phyloP scores from a whole-genome alignment of 768 basidiomycete genomes.

The Calvatia gigantea region DNA sequence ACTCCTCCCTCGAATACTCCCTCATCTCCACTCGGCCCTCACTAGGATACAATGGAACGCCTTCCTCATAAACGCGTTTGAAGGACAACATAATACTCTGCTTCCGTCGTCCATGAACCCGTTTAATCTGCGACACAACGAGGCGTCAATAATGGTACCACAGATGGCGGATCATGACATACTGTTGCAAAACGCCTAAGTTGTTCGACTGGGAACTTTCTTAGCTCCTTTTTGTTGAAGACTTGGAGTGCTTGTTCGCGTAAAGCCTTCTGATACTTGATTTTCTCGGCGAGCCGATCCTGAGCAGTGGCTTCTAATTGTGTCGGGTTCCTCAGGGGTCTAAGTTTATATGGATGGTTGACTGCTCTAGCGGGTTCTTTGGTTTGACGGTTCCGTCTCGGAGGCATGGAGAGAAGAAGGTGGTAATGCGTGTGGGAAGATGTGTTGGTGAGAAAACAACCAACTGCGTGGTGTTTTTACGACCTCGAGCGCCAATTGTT shows the following conservation, averaged over 20 bases:
- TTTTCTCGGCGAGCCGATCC: slow-evolving; percentile 3
- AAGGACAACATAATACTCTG: slow-evolving; percentile 9
- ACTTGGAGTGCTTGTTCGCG: slow-evolving; percentile 6
- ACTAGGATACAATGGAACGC: slow-evolving; percentile 5
- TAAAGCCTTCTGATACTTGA: slow-evolving; percentile 6
- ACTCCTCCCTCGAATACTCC: slow-evolving; percentile 6
- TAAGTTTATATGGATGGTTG: slow-evolving; percentile 7
- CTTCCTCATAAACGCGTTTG: slow-evolving; percentile 1
- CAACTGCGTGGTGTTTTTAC: neutral
- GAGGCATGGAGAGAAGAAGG: neutral
- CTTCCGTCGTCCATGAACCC: slow-evolving; percentile 3
- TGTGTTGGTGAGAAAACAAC: neutral
- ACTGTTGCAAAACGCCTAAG: slow-evolving; percentile 5
- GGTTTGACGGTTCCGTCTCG: neutral
- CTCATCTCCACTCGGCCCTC: slow-evolving; percentile 10
- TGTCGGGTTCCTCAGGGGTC: neutral
- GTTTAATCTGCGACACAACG: neutral
- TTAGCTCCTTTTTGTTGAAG: slow-evolving; percentile 3
- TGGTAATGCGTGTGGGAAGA: neutral
- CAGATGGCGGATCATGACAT: neutral
- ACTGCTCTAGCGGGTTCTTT: neutral
- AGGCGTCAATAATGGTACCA: neutral
- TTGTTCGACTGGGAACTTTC: slow-evolving; percentile 4
- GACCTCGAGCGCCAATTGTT: neutral
- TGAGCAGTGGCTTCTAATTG: neutral